A percentile compares a stretch with the other conserved stretches of the same genome.
phyloP scores from a whole-genome alignment of 192 early-diverging fungal genomes.

The Glomus cerebriforme region DNA sequence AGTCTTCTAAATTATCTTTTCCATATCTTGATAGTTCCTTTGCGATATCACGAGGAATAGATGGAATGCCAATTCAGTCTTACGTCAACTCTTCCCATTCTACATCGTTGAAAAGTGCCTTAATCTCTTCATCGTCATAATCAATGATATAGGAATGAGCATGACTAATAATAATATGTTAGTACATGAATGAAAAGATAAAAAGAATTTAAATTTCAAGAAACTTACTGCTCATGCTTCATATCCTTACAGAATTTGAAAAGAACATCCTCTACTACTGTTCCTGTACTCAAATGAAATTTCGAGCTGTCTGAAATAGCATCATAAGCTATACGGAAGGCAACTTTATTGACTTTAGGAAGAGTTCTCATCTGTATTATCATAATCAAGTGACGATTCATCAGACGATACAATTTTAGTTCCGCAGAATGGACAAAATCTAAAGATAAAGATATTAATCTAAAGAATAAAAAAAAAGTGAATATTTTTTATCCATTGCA shows the following conservation, averaged over 20 bases:
- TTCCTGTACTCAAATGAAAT: conserved; percentile 20
- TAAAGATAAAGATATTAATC: background rate
- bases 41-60: conserved; percentile 20
- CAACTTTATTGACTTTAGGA: conserved; percentile 17
- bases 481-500: background rate
- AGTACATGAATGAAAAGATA: conserved; percentile 21
- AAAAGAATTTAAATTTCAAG: conserved; percentile 5
- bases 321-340: conserved; percentile 15
- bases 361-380: background rate
- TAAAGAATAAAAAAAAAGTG: conserved; percentile 13
- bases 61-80: conserved; percentile 15
- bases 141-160: conserved; percentile 28
- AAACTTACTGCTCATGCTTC: conserved; percentile 31
- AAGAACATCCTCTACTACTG: conserved; percentile 26
- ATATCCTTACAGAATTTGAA: conserved; percentile 16
- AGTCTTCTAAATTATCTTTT: too few relatives aligned
- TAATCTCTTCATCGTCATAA: conserved; percentile 31
- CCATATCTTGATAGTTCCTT: conserved; percentile 18
- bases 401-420: background rate
- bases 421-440: background rate
- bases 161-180: conserved; percentile 27
- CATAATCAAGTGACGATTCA: too few relatives aligned
- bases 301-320: conserved; percentile 13
- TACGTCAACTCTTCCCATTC: conserved; percentile 30
- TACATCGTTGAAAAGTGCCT: background rate